Base-by-base conservation (phyloP, 768 basidiomycete species). In the Trametes elegans region DNA sequence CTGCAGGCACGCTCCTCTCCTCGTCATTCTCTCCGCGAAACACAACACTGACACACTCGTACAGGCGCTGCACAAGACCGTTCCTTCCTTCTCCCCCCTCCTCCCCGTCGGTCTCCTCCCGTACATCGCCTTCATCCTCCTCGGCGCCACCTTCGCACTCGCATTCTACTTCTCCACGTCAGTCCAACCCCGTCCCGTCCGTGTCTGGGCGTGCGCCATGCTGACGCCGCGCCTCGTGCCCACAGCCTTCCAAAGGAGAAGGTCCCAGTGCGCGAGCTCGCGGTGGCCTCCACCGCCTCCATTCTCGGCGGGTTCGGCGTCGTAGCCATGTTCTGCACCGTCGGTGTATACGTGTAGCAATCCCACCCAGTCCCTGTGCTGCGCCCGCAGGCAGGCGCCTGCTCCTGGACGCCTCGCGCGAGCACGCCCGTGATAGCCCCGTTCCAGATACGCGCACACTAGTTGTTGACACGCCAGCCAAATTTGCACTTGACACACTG, bases 101-200 rank as follows among this genome's bases (percentile, higher is more conserved):
- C 69, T 95, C 48, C 75, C 90, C n/a, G 81, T 85, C 26, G 68
- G 72, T 1, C 66, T 87, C 19, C 77, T 97, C 28, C 89, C 91
- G 3, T 83, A 79, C 66, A 73, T 94, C 62, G 88, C 93, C 8
- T 80, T 90, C 64, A 50, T 87, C 58, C 81, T 90, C 58, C 79
- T 96, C 39, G 66, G 81, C 1, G 73, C 82, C 16, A 93, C 93
- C 1, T 95, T 97, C 66, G 81, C 66, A n/a, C 82, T 95, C 36
- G 81, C 88, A 0, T 96, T 96, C 77, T 93, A 94, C 75, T 92
- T 91, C 71, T 87, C 93, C 57, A 96, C 84, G 85, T 90, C 67
- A 57, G 84, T 49, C 44, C 49, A 39, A n/a, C 28, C 55, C 28
- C 16, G 14, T 29, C 19, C 32, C 26, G 31, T 55, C 45, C 36